Base-by-base conservation (phyloP, 495 filamentous ascomycete species). In the Tuber magnatum region DNA sequence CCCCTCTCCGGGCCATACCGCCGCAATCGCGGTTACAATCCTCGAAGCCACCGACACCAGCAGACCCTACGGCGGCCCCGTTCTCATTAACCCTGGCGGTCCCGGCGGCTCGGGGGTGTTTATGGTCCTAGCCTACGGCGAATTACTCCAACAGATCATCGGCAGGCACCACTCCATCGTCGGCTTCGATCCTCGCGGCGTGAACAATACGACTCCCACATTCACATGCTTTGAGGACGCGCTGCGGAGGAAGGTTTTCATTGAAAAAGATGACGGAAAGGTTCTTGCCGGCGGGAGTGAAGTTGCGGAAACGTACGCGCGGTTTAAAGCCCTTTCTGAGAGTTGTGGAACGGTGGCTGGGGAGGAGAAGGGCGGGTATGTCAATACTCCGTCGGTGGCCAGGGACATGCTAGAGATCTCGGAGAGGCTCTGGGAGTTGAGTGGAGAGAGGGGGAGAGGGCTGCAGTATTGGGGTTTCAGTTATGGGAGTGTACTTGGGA, bases 171-270 rank as follows among this genome's bases (percentile, higher is more conserved):
- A 86, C 76, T 85, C 87, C 73, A 84, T 89, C 43, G 81, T 89
- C 41, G 85, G 87, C 22, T 89, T 87, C 82, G 88, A 90, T 74
- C 88, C 88, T 6, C 84, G 88, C 4, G 88, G 88, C 10, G 84
- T 89, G 68, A 87, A 88, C 61, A 81, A 83, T 5, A 87, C 88
- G 1, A 85, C 83, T 2, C 88, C 88, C 0, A 75, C 83, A 39
- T 80, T 86, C 44, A 80, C 85, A 20, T 90, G 88, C 81, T 88
- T 87, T 72, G 84, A 85, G 9, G 81, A 75, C 39, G 71, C 77
- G 1, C 71, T 74, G n/a, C 43, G 69, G 28, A 68, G 78, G 28
- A 46, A 39, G 38, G 44, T 78, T 44, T 78, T 74, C 73, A n/a
- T 18, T 7, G 20, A 68, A n/a, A 73, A 72, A 42, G 68, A 68